phyloP scores from a whole-genome alignment of 2,329 filamentous ascomycete genomes.

The Exophiala spinifera region DNA sequence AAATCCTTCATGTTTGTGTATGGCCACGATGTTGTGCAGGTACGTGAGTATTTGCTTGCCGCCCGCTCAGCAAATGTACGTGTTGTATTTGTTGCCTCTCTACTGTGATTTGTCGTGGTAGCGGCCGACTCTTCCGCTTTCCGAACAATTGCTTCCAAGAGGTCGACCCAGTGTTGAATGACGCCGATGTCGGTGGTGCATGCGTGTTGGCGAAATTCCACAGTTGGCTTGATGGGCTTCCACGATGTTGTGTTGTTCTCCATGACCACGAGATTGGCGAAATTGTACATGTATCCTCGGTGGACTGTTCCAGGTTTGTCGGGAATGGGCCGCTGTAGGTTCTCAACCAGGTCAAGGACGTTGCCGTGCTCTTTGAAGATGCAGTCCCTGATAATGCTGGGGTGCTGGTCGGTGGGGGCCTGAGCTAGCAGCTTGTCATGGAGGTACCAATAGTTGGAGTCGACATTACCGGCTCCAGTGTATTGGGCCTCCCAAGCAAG shows the following conservation, averaged over 20 bases:
- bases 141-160: slow-evolving; percentile 22
- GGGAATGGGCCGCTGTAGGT: slow-evolving; percentile 6
- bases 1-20: slow-evolving; percentile 14
- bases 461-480: slow-evolving; percentile 19
- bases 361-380: slow-evolving; percentile 14
- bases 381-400: slow-evolving; percentile 3
- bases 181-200: slow-evolving; percentile 15
- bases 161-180: slow-evolving; percentile 20
- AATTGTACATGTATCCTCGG: slow-evolving; percentile 24
- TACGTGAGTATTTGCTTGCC: slow-evolving; percentile 12
- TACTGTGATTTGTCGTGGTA: slow-evolving; percentile 3
- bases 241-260: slow-evolving; percentile 14
- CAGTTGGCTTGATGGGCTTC: slow-evolving; percentile 22
- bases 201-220: slow-evolving; percentile 27
- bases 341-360: slow-evolving; percentile 13
- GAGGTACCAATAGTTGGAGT: slow-evolving; percentile 17
- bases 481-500: slow-evolving; percentile 16
- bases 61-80: slow-evolving; percentile 12
- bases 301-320: slow-evolving; percentile 3
- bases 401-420: background rate
- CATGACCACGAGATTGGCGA: slow-evolving; percentile 16
- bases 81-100: background rate
- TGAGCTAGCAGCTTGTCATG: background rate
- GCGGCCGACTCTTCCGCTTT: slow-evolving; percentile 17
- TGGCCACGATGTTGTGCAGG: slow-evolving; percentile 4